A percentile compares a stretch with the other conserved stretches of the same genome.
These are phyloP conservation scores for Lophiotrema nucula DNA, from an alignment of 495 filamentous ascomycete genomes.

Conservation along the genomic window DNA sequence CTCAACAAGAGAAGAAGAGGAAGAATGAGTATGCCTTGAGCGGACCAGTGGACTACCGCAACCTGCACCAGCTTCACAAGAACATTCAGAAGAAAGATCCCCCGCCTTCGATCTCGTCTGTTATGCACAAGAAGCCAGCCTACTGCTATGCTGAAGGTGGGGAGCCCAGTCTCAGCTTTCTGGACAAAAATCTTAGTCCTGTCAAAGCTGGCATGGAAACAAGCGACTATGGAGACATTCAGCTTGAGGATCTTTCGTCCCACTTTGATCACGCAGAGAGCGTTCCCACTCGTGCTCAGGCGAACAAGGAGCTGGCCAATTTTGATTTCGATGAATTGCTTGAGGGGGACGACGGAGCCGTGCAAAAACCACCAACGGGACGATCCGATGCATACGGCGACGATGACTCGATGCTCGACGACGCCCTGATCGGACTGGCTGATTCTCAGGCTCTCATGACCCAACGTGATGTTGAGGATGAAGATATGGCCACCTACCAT, in stretches of 20 bases:
- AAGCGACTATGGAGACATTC: slow-evolving; percentile 29
- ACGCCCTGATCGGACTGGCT: slow-evolving; percentile 33
- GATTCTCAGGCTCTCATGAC: slow-evolving; percentile 28
- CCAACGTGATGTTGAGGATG: background rate
- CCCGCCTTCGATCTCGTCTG: slow-evolving; percentile 19
- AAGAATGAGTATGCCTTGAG: slow-evolving; percentile 29
- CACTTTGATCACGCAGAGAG: background rate
- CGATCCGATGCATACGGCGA: slow-evolving; percentile 18
- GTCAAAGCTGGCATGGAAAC: background rate
- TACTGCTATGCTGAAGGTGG: slow-evolving; percentile 37
- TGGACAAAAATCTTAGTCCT: background rate
- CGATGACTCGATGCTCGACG: slow-evolving; percentile 34
- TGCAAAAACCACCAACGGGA: background rate
- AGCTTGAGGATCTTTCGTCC: background rate
- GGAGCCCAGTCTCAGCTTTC: slow-evolving; percentile 37
- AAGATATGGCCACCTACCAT: background rate
- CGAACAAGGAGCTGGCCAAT: background rate
- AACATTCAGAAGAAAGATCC: slow-evolving; percentile 33
- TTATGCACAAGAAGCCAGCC: slow-evolving; percentile 39
- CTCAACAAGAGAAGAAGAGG: slow-evolving; percentile 29
- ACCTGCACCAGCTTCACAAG: slow-evolving; percentile 42
- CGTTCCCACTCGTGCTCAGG: background rate
- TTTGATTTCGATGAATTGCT: background rate
- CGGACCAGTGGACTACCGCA: slow-evolving; percentile 36
- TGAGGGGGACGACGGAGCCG: slow-evolving; percentile 20